Conservation (phyloP, 1,139 yeast species). For the Geotrichum reessii region DNA sequence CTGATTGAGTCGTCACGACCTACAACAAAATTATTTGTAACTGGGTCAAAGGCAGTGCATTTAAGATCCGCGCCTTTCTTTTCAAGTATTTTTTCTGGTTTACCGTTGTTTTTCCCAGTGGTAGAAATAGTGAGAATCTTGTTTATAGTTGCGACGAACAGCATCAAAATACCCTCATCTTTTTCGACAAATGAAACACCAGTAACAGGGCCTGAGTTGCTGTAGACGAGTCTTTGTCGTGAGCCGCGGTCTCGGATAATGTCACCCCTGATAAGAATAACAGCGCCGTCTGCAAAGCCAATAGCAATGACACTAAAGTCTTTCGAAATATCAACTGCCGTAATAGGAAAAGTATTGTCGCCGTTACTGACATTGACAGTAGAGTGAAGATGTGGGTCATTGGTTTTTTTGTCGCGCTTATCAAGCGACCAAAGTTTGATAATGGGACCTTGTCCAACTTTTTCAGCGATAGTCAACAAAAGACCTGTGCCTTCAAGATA, state of each 20-base stretch:
- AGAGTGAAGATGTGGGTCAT: slow-evolving; percentile 41
- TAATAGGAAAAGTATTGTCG: slow-evolving; percentile 64
- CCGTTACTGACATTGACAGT: slow-evolving; percentile 46
- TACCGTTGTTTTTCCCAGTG: slow-evolving; percentile 68
- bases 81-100: slow-evolving; percentile 59
- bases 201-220: slow-evolving; percentile 65
- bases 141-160: slow-evolving; percentile 65
- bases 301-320: slow-evolving; percentile 66
- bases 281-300: slow-evolving; percentile 86
- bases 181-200: slow-evolving; percentile 55
- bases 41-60: slow-evolving; percentile 46
- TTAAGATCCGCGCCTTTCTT: slow-evolving; percentile 66
- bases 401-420: slow-evolving; percentile 36
- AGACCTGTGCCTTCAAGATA: slow-evolving; percentile 46
- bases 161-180: slow-evolving; percentile 30
- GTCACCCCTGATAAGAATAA: slow-evolving; percentile 81
- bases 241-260: slow-evolving; percentile 83
- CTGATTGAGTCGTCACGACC: slow-evolving; percentile 49
- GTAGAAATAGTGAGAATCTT: slow-evolving; percentile 70
- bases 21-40: slow-evolving; percentile 40
- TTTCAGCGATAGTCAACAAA: slow-evolving; percentile 63
- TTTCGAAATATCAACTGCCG: slow-evolving; percentile 53
- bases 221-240: slow-evolving; percentile 72
- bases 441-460: slow-evolving; percentile 60
- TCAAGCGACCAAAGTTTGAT: slow-evolving; percentile 70